Percentiles rank a stretch among this genome's conserved stretches.
Evolutionary conservation across 208 protist species (phyloP).

Genomic region (Trypanosoma rangeli): DNA sequence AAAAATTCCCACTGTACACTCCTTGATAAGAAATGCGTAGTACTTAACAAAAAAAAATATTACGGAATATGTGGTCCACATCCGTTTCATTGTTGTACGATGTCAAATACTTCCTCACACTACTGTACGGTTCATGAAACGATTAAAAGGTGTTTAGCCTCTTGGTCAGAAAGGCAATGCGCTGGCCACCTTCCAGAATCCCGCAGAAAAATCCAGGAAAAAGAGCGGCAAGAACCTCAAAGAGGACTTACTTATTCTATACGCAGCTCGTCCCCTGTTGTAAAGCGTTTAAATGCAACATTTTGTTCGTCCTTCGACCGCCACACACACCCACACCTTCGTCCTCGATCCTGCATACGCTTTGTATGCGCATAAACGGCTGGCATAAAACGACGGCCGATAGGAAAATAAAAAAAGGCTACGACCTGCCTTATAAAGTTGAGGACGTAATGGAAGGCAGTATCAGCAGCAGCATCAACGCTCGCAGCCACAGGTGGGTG

Average conservation of each 20-base stretch:
- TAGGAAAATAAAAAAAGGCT: neutral
- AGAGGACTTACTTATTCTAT: neutral
- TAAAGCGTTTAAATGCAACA: neutral
- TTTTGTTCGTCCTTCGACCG: neutral
- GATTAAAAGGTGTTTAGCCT: constrained; percentile 1
- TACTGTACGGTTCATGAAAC: constrained; percentile 1
- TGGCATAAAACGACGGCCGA: constrained; percentile 2
- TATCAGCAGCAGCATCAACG: neutral
- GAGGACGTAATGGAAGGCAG: neutral
- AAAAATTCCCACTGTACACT: neutral
- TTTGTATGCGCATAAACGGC: neutral
- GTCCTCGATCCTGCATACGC: neutral
- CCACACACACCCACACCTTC: neutral
- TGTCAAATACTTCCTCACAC: neutral
- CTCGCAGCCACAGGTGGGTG: too few species aligned
- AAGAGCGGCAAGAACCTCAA: neutral
- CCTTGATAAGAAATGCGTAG: neutral
- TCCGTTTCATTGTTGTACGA: neutral
- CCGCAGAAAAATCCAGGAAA: neutral
- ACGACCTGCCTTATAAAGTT: neutral
- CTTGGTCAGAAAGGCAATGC: neutral
- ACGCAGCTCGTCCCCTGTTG: neutral
- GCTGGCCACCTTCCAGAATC: neutral
- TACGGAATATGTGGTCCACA: neutral
- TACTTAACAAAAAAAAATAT: neutral